Base-by-base conservation (phyloP, 305 asterid species). In the Fraxinus angustifolia region DNA sequence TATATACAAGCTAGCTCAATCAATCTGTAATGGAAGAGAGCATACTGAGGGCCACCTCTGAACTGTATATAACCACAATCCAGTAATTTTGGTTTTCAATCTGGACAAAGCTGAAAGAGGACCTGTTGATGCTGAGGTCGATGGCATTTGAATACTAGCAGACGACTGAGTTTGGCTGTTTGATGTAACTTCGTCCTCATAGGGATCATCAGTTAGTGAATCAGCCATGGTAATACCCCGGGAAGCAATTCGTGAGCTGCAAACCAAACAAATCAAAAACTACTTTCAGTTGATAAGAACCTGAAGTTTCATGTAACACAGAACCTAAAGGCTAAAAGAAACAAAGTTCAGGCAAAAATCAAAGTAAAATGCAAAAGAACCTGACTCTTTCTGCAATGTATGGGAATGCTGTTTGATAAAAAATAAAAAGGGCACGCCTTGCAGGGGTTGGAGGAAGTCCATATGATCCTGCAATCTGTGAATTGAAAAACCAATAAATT, bases 371-470 rank as follows among this genome's bases (percentile, higher is more conserved):
- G 28, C 33, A 33, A 75, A 62, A 33, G 71, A 79, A 96, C 99
- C 99, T 93, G 89, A 93, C 89, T 82, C 98, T 88, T 88, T 96
- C 99, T 81, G 97, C 98, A 84, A 96, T 92, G 78, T 96, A 94
- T 34, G 98, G 99, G 83, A 96, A 91, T 35, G 98, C 93, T 58
- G 97, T 90, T 88, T 94, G 99, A 85, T 91, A 93, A 86, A 96
- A 86, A 77, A 94, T 94, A 88, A 94, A 96, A 75, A 96, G 93
- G 83, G 96, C 93, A 78, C 97, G 97, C 83, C 97, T 91, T 6
- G 98, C 98, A 10, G 99, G 94, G 85, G 97, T 96, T 77, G 98
- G 99, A 71, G 98, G 92, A 85, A 94, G 97, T 62, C 95, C 97
- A 88, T 89, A 87, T 78, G 91, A 88, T 79, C 98, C 98, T 19